Base-by-base conservation (phyloP, 2,329 filamentous ascomycete species). In the Verticillium nubilum region DNA sequence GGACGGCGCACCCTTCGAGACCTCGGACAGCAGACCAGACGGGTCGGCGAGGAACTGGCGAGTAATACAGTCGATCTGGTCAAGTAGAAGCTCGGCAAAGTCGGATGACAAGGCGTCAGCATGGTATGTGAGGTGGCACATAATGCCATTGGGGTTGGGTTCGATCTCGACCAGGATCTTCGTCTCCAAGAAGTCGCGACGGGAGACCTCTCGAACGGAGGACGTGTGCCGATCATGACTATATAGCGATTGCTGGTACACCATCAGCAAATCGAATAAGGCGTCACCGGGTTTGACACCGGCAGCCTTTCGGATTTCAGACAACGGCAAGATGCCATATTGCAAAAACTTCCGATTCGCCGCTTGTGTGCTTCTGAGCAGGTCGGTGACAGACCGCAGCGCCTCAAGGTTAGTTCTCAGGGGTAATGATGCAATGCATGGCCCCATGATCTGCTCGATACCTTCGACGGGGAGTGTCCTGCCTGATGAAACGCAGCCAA, bases 401-500 rank as follows among this genome's bases (percentile, higher is more conserved):
- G 78, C 76, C 1, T 76, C 74, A 0, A 89, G 66, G 60, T 90
- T 78, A 4, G 88, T 72, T n/a, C 91, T 81, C 1, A 92, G 76
- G 1, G 93, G 93, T 6, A 95, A 73, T 0, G 90, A 89, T 1
- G 87, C 79, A 56, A 97, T 86, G 66, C 90, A 95, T 10, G 93
- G 93, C 0, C 93, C 93, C 59, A 94, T 78, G 3, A 93, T 82
- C 1, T 83, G 77, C 63, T 96, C 91, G 33, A 96, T 85, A 0
- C 81, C 84, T 4, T 79, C 69, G 2, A 97, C 70, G 0, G 90
- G 84, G n/a, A 92, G 72, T 1, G 89, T 91, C 58, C 93, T 82
- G 1, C 92, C 92, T 10, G 92, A 96, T 13, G 90, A 89, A 4
- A 97, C 90, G 1, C 86, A 88, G 0, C 93, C 93, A 42, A 96